phyloP scores from a whole-genome alignment of 2,329 filamentous ascomycete species.

The Colletotrichum cordylinicola region DNA sequence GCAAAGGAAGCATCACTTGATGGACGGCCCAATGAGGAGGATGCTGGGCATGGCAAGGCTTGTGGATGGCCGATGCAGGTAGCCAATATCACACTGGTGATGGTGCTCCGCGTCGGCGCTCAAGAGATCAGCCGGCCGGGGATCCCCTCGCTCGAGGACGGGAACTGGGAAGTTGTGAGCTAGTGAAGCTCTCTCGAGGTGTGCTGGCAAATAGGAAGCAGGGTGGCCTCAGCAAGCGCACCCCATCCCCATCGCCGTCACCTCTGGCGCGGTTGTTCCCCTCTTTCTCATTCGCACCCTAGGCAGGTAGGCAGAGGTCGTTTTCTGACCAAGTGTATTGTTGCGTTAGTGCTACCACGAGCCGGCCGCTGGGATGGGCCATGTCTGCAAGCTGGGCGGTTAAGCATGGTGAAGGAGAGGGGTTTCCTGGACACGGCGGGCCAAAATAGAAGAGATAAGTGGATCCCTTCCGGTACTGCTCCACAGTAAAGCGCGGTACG shows the following conservation, averaged over 20 bases:
- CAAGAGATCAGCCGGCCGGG: constrained; percentile 14
- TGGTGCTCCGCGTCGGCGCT: constrained; percentile 13
- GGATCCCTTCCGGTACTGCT: background rate
- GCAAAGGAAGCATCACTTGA: constrained; percentile 15
- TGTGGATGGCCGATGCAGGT: constrained; percentile 22
- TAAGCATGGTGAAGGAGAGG: constrained; percentile 23
- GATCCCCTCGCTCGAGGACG: constrained; percentile 7
- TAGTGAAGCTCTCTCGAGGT: background rate
- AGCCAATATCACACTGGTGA: constrained; percentile 22
- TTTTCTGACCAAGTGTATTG: background rate
- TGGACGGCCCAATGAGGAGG: constrained; percentile 16
- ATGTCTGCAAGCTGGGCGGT: constrained; percentile 20
- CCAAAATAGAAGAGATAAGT: constrained; percentile 17
- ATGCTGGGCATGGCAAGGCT: background rate
- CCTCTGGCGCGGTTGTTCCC: background rate
- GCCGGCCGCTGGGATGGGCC: constrained; percentile 17
- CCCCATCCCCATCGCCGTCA: constrained; percentile 1
- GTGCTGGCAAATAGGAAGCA: constrained; percentile 15
- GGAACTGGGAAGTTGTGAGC: background rate
- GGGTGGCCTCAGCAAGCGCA: background rate
- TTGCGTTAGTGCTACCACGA: constrained; percentile 17
- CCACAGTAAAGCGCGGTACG: background rate
- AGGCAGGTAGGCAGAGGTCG: background rate
- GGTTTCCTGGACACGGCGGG: constrained; percentile 3
- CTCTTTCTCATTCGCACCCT: background rate